These are phyloP conservation scores for Aspergillus asperescens DNA, from an alignment of 495 filamentous ascomycete genomes.

Conservation along the genomic window DNA sequence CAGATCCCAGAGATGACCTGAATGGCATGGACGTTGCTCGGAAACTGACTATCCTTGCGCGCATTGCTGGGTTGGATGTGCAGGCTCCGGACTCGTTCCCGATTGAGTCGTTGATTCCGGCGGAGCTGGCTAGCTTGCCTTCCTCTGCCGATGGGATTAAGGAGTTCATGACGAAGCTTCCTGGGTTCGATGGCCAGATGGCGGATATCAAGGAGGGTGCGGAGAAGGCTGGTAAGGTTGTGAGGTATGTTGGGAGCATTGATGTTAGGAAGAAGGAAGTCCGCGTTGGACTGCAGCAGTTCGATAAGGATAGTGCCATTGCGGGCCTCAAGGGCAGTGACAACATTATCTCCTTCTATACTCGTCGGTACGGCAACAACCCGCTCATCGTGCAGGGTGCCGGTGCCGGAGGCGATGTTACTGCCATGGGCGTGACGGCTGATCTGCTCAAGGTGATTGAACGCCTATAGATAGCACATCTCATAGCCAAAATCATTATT, in stretches of 20 bases:
- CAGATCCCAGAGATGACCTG: slow-evolving; percentile 90
- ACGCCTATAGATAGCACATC: slow-evolving; percentile 25
- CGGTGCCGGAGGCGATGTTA: slow-evolving; percentile 90
- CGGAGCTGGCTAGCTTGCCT: slow-evolving; percentile 65
- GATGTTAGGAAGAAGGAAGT: slow-evolving; percentile 69
- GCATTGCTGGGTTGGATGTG: slow-evolving; percentile 72
- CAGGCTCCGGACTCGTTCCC: slow-evolving; percentile 78
- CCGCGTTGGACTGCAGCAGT: slow-evolving; percentile 85
- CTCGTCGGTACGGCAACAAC: slow-evolving; percentile 82
- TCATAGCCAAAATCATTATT: neutral
- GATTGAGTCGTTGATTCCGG: slow-evolving; percentile 84
- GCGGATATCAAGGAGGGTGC: slow-evolving; percentile 70
- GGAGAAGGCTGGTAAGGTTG: slow-evolving; percentile 80
- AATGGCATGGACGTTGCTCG: slow-evolving; percentile 94
- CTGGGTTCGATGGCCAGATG: slow-evolving; percentile 79
- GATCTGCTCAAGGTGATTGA: slow-evolving; percentile 83
- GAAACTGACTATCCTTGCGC: slow-evolving; percentile 91
- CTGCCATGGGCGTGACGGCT: slow-evolving; percentile 88
- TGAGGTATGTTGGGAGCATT: slow-evolving; percentile 90
- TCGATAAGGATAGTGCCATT: slow-evolving; percentile 77
- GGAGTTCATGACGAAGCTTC: slow-evolving; percentile 73
- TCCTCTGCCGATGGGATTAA: slow-evolving; percentile 56
- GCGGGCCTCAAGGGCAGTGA: slow-evolving; percentile 92
- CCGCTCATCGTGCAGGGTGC: slow-evolving; percentile 92
- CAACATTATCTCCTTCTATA: slow-evolving; percentile 98